A percentile compares a stretch with the other conserved stretches of the same genome.
Conservation (phyloP, 768 basidiomycete genomes). For the Imleria badia region DNA sequence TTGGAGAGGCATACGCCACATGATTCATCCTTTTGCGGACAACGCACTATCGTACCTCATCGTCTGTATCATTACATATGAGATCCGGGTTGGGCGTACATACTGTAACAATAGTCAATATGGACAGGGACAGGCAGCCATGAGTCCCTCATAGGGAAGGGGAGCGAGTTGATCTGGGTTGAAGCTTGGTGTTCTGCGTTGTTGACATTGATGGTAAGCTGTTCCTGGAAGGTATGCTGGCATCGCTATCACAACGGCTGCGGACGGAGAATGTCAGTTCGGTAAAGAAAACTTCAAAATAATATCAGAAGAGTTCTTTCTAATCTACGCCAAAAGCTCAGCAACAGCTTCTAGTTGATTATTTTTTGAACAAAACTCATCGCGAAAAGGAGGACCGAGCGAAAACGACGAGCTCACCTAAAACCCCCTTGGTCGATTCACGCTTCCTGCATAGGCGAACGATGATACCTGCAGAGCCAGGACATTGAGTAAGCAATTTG, state of each 20-base stretch:
- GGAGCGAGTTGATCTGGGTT: background rate
- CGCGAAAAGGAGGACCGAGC: background rate
- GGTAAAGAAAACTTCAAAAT: background rate
- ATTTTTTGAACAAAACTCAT: slow-evolving; percentile 37
- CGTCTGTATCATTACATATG: slow-evolving; percentile 4
- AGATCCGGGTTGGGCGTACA: slow-evolving; percentile 1
- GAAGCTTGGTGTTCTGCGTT: background rate
- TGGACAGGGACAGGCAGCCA: background rate
- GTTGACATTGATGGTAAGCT: background rate
- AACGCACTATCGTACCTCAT: background rate
- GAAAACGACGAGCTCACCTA: slow-evolving; percentile 6
- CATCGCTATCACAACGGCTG: background rate
- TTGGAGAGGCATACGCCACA: background rate
- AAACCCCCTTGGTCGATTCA: rapidly evolving
- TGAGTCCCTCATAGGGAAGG: background rate
- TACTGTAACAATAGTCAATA: background rate
- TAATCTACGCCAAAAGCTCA: slow-evolving; percentile 73
- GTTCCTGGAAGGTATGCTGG: too few species aligned
- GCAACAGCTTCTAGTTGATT: slow-evolving; percentile 92
- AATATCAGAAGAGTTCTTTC: slow-evolving; percentile 36
- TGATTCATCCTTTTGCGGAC: background rate
- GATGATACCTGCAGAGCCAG: background rate
- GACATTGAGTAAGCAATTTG: background rate
- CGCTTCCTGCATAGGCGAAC: background rate
- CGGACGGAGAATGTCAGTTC: background rate